Percentiles rank a stretch among this genome's conserved stretches.
Evolutionary conservation across 2,329 filamentous ascomycete genomes (phyloP).

Genomic region (Dactylellina haptotyla): DNA sequence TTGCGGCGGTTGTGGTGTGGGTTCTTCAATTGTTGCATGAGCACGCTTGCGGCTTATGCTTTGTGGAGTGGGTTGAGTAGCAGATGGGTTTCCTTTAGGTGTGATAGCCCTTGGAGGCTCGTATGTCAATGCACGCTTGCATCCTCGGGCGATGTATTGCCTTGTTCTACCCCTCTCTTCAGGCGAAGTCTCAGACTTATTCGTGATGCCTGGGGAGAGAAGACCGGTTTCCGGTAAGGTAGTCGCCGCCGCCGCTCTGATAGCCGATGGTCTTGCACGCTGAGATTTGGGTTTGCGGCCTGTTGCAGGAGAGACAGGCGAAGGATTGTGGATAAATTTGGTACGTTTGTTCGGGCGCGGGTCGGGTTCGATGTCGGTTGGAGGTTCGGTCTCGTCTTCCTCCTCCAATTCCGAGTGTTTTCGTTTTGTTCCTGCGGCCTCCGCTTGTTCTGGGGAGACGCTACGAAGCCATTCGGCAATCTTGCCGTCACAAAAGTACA

Average conservation of each 20-base stretch:
- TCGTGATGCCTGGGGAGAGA: slow-evolving; percentile 35
- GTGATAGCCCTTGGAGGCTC: neutral
- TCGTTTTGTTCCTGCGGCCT: slow-evolving; percentile 23
- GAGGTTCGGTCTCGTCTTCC: slow-evolving; percentile 10
- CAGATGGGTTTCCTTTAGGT: neutral
- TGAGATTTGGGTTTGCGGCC: slow-evolving; percentile 8
- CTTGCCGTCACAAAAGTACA: slow-evolving; percentile 32
- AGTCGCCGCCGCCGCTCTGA: neutral
- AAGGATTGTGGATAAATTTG: slow-evolving; percentile 21
- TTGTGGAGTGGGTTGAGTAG: neutral
- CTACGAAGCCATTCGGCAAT: slow-evolving; percentile 37
- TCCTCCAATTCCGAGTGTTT: slow-evolving; percentile 33
- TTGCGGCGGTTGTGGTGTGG: neutral
- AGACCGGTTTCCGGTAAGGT: slow-evolving; percentile 22
- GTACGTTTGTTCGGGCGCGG: slow-evolving; percentile 26
- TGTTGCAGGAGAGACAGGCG: neutral
- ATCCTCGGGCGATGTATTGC: slow-evolving; percentile 33
- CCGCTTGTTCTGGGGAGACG: slow-evolving; percentile 26
- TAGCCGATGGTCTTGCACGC: neutral
- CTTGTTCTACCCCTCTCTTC: slow-evolving; percentile 35
- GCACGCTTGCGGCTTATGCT: slow-evolving; percentile 17
- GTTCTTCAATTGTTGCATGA: neutral
- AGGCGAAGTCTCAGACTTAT: slow-evolving; percentile 41
- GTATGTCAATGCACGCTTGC: slow-evolving; percentile 40
- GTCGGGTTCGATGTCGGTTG: slow-evolving; percentile 8